Base-by-base conservation (phyloP, 495 filamentous ascomycete genomes). In the Niebla homalea region DNA sequence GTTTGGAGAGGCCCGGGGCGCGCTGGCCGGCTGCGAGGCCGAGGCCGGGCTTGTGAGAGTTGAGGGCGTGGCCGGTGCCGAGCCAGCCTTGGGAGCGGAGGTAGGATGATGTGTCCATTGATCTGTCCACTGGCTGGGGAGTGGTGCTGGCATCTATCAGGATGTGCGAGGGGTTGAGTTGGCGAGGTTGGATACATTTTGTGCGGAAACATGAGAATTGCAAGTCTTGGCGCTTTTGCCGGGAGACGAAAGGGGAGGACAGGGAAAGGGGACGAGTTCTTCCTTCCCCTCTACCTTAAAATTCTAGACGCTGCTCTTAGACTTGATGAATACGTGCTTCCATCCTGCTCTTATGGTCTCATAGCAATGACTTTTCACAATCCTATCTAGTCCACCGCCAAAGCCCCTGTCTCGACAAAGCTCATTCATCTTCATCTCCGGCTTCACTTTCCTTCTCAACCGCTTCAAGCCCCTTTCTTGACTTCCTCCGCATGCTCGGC, bases 41-140 rank as follows among this genome's bases (percentile, higher is more conserved):
- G 29, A 32, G 29, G 22, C 70, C 68, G 59, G 77, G 74, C 11
- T 81, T 74, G 61, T 88, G 81, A 2, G 29, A 32, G 36, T 48
- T 48, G 10, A 90, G 74, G 0, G 84, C 77, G 64, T 84, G 79
- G 56, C 85, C 85, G 23, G 76, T 73, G 53, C 85, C 85, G 52
- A 77, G 76, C 85, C 85, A 90, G 56, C 85, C 85, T 69, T 85
- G 82, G 59, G 76, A 73, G 52, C 78, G 77, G 52, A 90, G 79
- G 62, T 83, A 77, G 57, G 79, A 78, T 64, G 78, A 69, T 43
- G 80, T 75, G 61, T 87, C 70, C 82, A 87, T 86, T 15, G 37
- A 21, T 16, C 10, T n/a, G 21, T 11, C 18, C 39, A 41, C 10
- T 22, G 16, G 38, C 8, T 41, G 39, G 14, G 21, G 8, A 15